These are phyloP conservation scores for Zygotorulaspora danielsina DNA, from an alignment of 805 yeast species.

Conservation along the genomic window DNA sequence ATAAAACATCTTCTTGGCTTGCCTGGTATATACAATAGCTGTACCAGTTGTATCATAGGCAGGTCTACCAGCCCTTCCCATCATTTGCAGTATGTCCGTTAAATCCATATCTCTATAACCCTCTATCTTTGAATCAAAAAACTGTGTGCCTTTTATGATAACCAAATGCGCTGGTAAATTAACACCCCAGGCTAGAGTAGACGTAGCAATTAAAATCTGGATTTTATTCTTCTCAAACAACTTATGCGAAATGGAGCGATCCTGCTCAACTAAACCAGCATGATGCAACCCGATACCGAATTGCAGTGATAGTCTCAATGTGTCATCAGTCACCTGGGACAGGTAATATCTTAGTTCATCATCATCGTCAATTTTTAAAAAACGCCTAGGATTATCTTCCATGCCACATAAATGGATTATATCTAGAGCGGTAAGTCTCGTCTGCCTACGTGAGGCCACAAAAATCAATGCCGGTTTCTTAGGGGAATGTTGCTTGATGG, in stretches of 20 bases:
- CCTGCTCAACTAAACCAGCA: constrained; percentile 91
- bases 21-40: constrained; percentile 82
- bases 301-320: constrained; percentile 65
- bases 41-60: constrained; percentile 92
- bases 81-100: constrained; percentile 93
- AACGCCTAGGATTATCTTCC: constrained; percentile 54
- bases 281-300: constrained; percentile 92
- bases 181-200: constrained; percentile 99
- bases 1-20: constrained; percentile 80
- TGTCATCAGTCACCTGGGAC: constrained; percentile 86
- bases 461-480: constrained; percentile 92
- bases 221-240: constrained; percentile 80
- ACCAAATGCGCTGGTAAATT: constrained; percentile 98
- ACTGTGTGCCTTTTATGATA: constrained; percentile 93
- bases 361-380: constrained; percentile 65
- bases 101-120: constrained; percentile 92
- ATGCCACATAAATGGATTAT: constrained; percentile 68
- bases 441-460: constrained; percentile 93
- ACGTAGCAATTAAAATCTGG: constrained; percentile 88
- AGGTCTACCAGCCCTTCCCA: constrained; percentile 99
- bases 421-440: constrained; percentile 74
- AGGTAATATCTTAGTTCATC: constrained; percentile 74
- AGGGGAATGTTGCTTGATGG: constrained; percentile 88
- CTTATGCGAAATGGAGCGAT: constrained; percentile 82
- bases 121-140: constrained; percentile 89